Conservation (phyloP, 139 green algal species). For the Bryopsis sp. region DNA sequence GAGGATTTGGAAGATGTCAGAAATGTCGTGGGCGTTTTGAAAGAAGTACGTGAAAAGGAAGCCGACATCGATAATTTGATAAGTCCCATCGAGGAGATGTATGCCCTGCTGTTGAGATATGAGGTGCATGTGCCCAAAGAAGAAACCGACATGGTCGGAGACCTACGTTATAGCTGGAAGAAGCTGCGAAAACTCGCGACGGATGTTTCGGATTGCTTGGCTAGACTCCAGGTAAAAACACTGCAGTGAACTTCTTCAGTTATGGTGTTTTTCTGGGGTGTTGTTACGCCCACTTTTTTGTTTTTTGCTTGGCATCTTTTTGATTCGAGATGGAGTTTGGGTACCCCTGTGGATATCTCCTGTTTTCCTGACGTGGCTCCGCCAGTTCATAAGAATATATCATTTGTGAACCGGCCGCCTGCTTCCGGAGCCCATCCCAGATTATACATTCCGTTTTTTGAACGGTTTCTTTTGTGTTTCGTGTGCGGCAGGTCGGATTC, state of each 20-base stretch:
- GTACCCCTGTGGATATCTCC: no score
- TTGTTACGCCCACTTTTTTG: no score
- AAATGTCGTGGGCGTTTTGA: constrained; percentile 67
- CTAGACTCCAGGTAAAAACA: constrained; percentile 63
- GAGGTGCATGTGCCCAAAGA: constrained; percentile 85
- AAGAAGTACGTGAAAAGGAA: constrained; percentile 80
- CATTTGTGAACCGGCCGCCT: no score
- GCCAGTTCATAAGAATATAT: no score
- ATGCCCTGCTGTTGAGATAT: constrained; percentile 76
- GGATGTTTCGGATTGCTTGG: constrained; percentile 73
- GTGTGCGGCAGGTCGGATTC: constrained; percentile 62
- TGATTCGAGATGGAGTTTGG: no score
- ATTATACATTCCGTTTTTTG: no score
- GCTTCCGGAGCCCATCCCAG: no score
- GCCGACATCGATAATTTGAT: constrained; percentile 75
- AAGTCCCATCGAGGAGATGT: constrained; percentile 89
- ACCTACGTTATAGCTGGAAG: constrained; percentile 83
- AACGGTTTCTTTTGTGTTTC: no score
- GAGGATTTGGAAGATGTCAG: constrained; percentile 80
- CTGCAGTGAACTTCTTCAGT: no score
- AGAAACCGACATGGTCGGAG: constrained; percentile 77
- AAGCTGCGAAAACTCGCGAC: constrained; percentile 76
- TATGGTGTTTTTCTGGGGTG: no score
- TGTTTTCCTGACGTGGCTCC: no score
- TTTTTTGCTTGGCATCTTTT: no score